These are phyloP conservation scores for Oryza punctata DNA, from an alignment of 176 grass and related monocot genomes.

Conservation along the genomic window DNA sequence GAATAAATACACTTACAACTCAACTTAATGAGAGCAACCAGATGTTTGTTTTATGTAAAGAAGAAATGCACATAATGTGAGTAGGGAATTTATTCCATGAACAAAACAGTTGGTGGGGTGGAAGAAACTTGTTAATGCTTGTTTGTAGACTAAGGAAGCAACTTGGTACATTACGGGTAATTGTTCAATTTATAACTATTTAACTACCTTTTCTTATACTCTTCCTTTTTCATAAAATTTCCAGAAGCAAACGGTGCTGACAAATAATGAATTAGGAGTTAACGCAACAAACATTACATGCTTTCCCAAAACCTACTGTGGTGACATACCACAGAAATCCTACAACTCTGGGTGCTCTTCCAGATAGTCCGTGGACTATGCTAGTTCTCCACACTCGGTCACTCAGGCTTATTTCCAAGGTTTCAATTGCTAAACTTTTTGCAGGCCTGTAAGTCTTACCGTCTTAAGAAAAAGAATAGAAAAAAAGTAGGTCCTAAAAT, in stretches of 20 bases:
- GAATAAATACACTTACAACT: conserved; percentile 16
- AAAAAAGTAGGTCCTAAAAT: neutral
- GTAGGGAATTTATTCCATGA: neutral
- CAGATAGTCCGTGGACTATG: neutral
- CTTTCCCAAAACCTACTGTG: neutral
- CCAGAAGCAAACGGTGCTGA: neutral
- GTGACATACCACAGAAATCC: neutral
- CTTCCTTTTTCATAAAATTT: neutral
- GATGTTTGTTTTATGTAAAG: neutral
- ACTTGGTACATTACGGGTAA: neutral
- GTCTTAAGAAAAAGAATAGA: neutral
- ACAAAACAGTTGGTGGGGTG: neutral
- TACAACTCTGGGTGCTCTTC: neutral
- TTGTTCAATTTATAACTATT: neutral
- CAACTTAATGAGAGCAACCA: neutral
- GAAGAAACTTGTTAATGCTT: neutral
- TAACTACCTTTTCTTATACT: neutral
- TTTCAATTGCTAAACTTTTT: neutral
- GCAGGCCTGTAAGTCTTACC: neutral
- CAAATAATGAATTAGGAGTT: neutral
- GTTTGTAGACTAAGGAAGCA: neutral
- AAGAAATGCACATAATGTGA: neutral
- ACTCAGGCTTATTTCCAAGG: neutral
- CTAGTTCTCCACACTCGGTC: neutral
- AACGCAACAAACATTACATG: neutral